A percentile compares a stretch with the other conserved stretches of the same genome.
Conservation (phyloP, 73 alveolate species). For the Tetrahymena borealis region DNA sequence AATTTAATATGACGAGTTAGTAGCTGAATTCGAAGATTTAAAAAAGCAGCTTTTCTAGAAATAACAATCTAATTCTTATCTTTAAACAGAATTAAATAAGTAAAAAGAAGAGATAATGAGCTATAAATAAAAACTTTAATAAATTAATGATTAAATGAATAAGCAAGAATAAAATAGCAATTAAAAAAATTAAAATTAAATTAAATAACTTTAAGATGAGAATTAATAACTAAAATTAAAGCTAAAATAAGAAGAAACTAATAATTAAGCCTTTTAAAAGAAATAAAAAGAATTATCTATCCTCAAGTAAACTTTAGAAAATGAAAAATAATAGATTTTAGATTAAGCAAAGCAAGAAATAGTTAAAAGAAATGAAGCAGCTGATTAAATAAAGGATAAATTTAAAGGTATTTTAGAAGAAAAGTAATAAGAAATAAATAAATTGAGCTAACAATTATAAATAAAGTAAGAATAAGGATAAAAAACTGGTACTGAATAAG, state of each 20-base stretch:
- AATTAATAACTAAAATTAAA: not conserved
- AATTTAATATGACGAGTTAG: not conserved
- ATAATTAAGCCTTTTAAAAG: not conserved
- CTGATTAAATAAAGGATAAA: not conserved
- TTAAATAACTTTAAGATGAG: not conserved
- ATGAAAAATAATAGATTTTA: not conserved
- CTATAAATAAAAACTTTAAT: not conserved
- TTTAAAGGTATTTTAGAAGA: not conserved
- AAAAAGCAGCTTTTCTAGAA: not conserved
- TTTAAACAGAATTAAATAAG: not conserved
- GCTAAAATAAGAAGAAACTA: not conserved
- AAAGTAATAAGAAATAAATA: not conserved
- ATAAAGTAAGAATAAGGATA: not conserved
- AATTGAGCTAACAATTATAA: not conserved
- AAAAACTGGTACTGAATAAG: not conserved
- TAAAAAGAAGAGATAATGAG: not conserved
- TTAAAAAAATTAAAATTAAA: not conserved
- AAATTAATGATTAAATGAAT: not conserved
- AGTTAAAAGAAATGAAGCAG: not conserved
- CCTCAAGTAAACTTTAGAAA: not conserved
- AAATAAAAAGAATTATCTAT: not conserved
- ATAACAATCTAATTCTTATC: not conserved
- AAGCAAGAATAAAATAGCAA: not conserved
- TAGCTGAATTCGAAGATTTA: not conserved
- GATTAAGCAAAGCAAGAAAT: not conserved